phyloP scores from a whole-genome alignment of 2,329 filamentous ascomycete species.

The Fusarium scirpi region DNA sequence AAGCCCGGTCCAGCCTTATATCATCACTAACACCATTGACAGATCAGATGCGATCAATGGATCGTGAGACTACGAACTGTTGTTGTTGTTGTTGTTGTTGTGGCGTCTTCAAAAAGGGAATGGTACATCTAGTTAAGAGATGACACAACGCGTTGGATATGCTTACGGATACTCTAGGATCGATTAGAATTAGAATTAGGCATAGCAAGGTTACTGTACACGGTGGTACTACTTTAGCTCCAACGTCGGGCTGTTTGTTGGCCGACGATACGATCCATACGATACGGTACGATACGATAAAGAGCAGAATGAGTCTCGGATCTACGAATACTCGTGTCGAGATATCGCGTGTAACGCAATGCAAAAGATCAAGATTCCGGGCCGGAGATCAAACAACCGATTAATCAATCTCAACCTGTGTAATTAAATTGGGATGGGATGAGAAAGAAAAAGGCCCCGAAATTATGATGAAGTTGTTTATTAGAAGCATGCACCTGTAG shows the following conservation, averaged over 20 bases:
- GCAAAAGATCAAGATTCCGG: constrained; percentile 20
- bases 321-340: constrained; percentile 4
- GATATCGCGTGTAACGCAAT: not conserved
- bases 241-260: constrained; percentile 3
- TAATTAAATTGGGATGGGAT: constrained; percentile 8
- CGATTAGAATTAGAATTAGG: not conserved
- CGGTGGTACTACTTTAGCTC: constrained; percentile 2
- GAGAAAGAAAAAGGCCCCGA: constrained; percentile 17
- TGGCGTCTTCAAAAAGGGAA: constrained; percentile 27
- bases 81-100: not conserved
- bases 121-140: not conserved
- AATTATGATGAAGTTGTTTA: constrained; percentile 25
- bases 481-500: constrained; percentile 3
- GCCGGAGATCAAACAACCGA: constrained; percentile 32
- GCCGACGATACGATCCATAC: not conserved
- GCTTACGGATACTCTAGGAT: not conserved
- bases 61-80: not conserved
- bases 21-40: not conserved
- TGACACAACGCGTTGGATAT: not conserved
- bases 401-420: constrained; percentile 31
- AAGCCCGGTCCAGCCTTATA: constrained; percentile 2
- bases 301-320: not conserved
- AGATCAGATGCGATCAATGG: constrained; percentile 3
- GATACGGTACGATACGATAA: not conserved
- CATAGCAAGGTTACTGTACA: not conserved